Conservation (phyloP, 768 basidiomycete genomes). For the Agaricus sinodeliciosus region DNA sequence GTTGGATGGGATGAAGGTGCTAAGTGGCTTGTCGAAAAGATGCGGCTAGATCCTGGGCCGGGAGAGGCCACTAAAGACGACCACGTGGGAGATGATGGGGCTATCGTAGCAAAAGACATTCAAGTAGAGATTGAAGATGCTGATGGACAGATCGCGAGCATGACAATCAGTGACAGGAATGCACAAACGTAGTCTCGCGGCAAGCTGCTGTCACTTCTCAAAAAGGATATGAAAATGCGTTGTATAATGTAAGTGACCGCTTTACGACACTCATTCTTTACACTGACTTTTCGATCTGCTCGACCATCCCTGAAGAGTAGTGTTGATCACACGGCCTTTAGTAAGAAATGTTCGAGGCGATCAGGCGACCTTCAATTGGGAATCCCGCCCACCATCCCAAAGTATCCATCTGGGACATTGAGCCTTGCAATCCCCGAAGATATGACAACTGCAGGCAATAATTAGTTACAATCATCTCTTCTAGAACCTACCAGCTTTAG, state of each 20-base stretch:
- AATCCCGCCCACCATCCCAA: too few relatives aligned
- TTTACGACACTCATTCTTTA: too few relatives aligned
- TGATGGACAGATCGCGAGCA: conserved; percentile 59
- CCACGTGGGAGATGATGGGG: conserved; percentile 31
- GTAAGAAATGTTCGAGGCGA: too few relatives aligned
- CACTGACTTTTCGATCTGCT: too few relatives aligned
- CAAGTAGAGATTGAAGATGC: conserved; percentile 71
- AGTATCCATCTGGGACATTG: too few relatives aligned
- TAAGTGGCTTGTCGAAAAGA: conserved; percentile 74
- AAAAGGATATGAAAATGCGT: not conserved
- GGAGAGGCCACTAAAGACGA: conserved; percentile 28
- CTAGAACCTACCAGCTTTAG: too few relatives aligned
- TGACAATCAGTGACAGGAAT: conserved; percentile 39
- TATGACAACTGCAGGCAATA: too few relatives aligned
- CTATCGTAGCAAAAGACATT: conserved; percentile 32
- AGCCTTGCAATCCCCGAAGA: too few relatives aligned
- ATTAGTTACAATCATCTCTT: too few relatives aligned
- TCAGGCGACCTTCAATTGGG: too few relatives aligned
- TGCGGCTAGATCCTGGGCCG: conserved; percentile 56
- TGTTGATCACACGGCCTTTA: too few relatives aligned
- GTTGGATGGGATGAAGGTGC: conserved; percentile 82
- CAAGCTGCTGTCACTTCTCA: not conserved
- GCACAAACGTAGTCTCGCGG: not conserved
- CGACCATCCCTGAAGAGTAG: too few relatives aligned
- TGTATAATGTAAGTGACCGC: not conserved